Evolutionary conservation across 2,329 filamentous ascomycete species (phyloP), one percentile per base, ranked within the genome.

Genomic region (Thermothelomyces thermophilus): DNA sequence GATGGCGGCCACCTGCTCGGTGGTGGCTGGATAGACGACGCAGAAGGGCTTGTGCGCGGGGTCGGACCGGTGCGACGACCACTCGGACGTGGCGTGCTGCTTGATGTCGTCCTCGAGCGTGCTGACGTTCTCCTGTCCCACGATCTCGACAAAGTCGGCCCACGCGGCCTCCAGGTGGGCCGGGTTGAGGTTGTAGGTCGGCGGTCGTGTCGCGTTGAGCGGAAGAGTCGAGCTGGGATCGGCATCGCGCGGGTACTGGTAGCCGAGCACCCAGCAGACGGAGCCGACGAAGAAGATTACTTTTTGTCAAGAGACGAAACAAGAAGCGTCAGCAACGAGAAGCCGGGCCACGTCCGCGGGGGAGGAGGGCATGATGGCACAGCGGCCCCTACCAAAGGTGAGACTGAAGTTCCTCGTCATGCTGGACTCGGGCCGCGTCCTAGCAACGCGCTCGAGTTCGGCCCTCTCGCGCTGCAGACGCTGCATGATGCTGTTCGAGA

Each of bases 1-100:
- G 52, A 96, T 80, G 55, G 76, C 73, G n/a, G 86, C 85, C 8
- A 95, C 89, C 60, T 96, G 84, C 56, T 90, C 84, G 1, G 90
- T 96, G 31, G 76, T 81, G 37, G 70, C 73, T 0, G 90, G 90
- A 63, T 83, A 91, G 35, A 95, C 77, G 45, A 96, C 74, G 64
- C 89, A 76, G 63, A 85, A 85, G 11, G 80, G 75, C 39, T 72
- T 70, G 51, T 81, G 71, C 2, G 70, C 63, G 13, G 71, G 66
- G 26, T 68, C 67, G 41, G 70, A 67, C 41, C 70, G 70, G 65
- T 84, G 79, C 26, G 79, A 76, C 39, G 80, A 84, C 81, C 81
- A 86, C 39, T 76, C 74, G 20, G 80, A 83, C 26, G 73, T 74
- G 31, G 80, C 67, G 63, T 86, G 83, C 43, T 71, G 66, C 22